These are phyloP conservation scores for Thymus mandschuricus DNA, from an alignment of 257 asterid species.

Conservation along the genomic window DNA sequence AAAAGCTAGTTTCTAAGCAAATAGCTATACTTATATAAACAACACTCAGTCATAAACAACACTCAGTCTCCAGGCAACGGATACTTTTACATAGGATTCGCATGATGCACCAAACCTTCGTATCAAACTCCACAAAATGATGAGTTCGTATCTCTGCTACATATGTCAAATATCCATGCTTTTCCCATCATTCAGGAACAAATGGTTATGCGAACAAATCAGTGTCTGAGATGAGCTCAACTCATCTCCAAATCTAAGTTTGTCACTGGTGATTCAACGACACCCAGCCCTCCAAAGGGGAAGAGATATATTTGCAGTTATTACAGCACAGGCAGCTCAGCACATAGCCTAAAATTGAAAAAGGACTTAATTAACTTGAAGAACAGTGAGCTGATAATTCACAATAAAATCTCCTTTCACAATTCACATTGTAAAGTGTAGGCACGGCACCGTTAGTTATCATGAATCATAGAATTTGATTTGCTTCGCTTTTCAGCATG, in stretches of 20 bases:
- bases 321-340: slow-evolving; percentile 39
- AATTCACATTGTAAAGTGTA: not conserved
- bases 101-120: not conserved
- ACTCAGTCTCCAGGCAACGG: not conserved
- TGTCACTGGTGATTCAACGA: not conserved
- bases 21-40: not conserved
- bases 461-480: not conserved
- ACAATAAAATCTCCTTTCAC: not conserved
- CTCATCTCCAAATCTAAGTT: slow-evolving; percentile 1
- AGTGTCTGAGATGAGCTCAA: slow-evolving; percentile 17
- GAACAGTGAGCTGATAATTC: not conserved
- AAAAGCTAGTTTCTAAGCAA: not conserved
- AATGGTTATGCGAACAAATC: not conserved
- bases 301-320: slow-evolving; percentile 12
- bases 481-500: not conserved
- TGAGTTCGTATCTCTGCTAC: not conserved
- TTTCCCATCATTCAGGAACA: slow-evolving; percentile 9
- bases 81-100: not conserved
- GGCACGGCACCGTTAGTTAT: not conserved
- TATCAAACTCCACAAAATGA: not conserved
- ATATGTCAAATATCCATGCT: no score
- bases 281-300: slow-evolving; percentile 14
- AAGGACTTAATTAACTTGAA: slow-evolving; percentile 3
- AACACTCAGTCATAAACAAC: not conserved
- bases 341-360: slow-evolving; percentile 43